Conservation (phyloP, 768 basidiomycete genomes). For the Serendipita sp. region DNA sequence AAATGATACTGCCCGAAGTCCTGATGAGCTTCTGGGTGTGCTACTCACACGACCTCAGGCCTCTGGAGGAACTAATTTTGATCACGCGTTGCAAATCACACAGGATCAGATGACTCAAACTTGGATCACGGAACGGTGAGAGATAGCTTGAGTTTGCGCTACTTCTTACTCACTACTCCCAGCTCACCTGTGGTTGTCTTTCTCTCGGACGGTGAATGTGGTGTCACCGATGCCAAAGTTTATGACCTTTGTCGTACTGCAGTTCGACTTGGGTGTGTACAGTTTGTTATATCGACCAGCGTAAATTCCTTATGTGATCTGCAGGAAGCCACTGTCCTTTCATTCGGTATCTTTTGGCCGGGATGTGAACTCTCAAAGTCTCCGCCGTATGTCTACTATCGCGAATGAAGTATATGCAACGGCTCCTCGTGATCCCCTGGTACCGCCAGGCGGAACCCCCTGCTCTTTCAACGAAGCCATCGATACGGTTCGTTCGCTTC, state of each 20-base stretch:
- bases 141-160: neutral
- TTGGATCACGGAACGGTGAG: conserved; percentile 37
- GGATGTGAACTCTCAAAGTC: conserved; percentile 11
- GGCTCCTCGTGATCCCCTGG: conserved; percentile 25
- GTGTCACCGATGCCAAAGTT: conserved; percentile 21
- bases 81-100: conserved; percentile 22
- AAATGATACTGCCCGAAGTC: conserved; percentile 32
- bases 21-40: conserved; percentile 26
- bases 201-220: conserved; percentile 38
- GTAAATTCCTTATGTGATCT: neutral
- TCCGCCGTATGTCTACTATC: conserved; percentile 36
- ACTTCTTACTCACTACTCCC: conserved; percentile 3
- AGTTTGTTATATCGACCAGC: too few species aligned
- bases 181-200: conserved; percentile 39
- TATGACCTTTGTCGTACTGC: conserved; percentile 28
- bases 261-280: conserved; percentile 26
- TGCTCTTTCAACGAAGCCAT: conserved; percentile 36
- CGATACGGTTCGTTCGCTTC: conserved; percentile 26
- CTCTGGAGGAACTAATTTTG: conserved; percentile 28
- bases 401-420: conserved; percentile 30
- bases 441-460: conserved; percentile 18
- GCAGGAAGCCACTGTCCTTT: conserved; percentile 39
- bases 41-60: conserved; percentile 20
- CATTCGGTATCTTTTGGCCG: conserved; percentile 41
- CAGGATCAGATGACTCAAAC: conserved; percentile 25